Evolutionary conservation across 1,139 yeast species (phyloP).

Genomic region (Yamadazyma epiphylla): DNA sequence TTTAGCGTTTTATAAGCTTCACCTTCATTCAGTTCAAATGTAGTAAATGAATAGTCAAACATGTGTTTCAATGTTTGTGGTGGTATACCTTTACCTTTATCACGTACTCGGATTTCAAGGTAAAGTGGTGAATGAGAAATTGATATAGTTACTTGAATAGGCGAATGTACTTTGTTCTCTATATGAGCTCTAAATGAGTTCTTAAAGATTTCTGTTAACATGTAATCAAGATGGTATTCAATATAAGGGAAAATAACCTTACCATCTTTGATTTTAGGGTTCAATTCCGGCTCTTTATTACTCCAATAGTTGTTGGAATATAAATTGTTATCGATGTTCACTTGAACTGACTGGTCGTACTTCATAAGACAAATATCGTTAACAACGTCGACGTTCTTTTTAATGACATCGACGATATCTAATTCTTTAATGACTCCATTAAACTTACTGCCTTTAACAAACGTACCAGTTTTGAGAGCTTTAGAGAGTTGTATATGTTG

Average conservation of each 20-base stretch:
- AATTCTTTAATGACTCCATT: conserved; percentile 72
- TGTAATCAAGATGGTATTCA: conserved; percentile 82
- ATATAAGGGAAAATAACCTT: conserved; percentile 63
- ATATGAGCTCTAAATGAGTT: conserved; percentile 85
- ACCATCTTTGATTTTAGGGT: conserved; percentile 14
- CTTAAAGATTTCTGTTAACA: conserved; percentile 81
- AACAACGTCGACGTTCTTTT: conserved; percentile 66
- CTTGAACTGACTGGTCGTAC: conserved; percentile 67
- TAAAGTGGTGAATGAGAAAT: conserved; percentile 39
- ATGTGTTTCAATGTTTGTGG: conserved; percentile 61
- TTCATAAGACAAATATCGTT: conserved; percentile 79
- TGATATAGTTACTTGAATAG: conserved; percentile 68
- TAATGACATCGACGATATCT: conserved; percentile 57
- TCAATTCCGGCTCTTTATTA: conserved; percentile 22
- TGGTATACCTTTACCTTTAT: conserved; percentile 85
- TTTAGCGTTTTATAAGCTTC: conserved; percentile 57
- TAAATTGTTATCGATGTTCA: conserved; percentile 49
- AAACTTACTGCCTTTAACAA: conserved; percentile 36
- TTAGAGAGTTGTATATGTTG: conserved; percentile 65
- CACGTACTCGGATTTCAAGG: conserved; percentile 71
- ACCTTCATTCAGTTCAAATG: conserved; percentile 62
- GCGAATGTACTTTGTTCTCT: conserved; percentile 56
- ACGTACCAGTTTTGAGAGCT: conserved; percentile 27
- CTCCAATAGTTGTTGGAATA: conserved; percentile 34
- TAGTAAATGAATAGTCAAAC: conserved; percentile 83